Conservation (phyloP, 306 rosid genomes). For the Lotus japonicus region DNA sequence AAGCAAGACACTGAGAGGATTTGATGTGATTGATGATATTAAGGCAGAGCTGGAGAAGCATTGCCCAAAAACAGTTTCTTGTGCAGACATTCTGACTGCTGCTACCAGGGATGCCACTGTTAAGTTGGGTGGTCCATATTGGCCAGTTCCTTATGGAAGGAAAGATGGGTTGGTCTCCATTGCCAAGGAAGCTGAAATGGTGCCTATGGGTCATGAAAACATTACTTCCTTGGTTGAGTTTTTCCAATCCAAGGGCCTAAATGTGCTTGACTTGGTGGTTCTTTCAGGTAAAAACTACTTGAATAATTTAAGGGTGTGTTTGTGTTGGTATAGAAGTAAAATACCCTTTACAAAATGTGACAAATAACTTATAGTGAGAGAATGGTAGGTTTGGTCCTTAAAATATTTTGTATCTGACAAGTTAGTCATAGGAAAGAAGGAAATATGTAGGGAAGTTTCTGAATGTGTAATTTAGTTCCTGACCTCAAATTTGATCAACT, state of each 20-base stretch:
- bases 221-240: conserved; percentile 46
- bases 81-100: conserved; percentile 57
- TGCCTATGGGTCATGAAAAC: conserved; percentile 65
- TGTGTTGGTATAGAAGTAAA: no score
- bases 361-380: no score
- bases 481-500: no score
- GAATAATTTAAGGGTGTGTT: no score
- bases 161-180: conserved; percentile 52
- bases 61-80: conserved; percentile 64
- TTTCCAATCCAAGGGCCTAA: conserved; percentile 57
- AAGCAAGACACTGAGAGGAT: conserved; percentile 74
- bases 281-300: conserved; percentile 46
- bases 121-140: conserved; percentile 54
- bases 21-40: conserved; percentile 61
- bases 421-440: no score
- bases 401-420: no score
- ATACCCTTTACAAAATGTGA: no score
- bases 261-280: conserved; percentile 51
- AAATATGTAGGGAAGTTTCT: no score
- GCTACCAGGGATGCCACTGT: conserved; percentile 68
- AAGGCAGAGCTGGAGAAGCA: conserved; percentile 56
- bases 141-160: conserved; percentile 62
- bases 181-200: conserved; percentile 44
- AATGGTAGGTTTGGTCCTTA: no score
- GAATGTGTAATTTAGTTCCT: no score